Percentiles rank a stretch among this genome's conserved stretches.
Conservation (phyloP, 2,329 filamentous ascomycete species). For the Tolypocladium paradoxum region DNA sequence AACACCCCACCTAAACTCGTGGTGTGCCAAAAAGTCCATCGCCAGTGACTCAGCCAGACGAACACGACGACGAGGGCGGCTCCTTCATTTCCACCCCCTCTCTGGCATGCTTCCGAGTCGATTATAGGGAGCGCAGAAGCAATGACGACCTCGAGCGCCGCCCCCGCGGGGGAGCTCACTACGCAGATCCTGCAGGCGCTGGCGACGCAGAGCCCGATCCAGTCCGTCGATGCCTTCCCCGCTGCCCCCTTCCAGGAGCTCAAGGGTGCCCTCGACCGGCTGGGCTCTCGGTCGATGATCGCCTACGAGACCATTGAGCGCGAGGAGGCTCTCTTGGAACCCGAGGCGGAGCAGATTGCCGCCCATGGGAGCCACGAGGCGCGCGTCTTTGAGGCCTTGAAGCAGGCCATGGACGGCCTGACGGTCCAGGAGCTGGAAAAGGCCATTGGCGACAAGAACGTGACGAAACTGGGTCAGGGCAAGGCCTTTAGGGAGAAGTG, state of each 20-base stretch:
- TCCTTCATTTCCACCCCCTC: neutral
- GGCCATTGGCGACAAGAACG: constrained; percentile 61
- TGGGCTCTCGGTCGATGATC: constrained; percentile 78
- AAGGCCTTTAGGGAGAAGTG: constrained; percentile 82
- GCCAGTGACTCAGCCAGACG: constrained; percentile 1
- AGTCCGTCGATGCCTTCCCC: constrained; percentile 62
- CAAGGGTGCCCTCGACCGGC: constrained; percentile 80
- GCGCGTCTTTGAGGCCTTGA: constrained; percentile 67
- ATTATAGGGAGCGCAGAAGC: constrained; percentile 4
- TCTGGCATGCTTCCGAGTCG: neutral
- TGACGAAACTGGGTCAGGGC: constrained; percentile 77
- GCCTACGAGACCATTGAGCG: constrained; percentile 72
- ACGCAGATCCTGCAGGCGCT: constrained; percentile 56
- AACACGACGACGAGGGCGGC: neutral
- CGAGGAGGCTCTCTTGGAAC: constrained; percentile 66
- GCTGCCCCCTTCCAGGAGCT: constrained; percentile 53
- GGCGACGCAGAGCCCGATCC: constrained; percentile 50
- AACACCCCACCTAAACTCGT: neutral
- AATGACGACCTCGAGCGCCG: constrained; percentile 32
- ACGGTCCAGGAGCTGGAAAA: constrained; percentile 64
- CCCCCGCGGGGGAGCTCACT: constrained; percentile 44
- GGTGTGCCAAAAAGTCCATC: neutral
- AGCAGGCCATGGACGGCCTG: constrained; percentile 65
- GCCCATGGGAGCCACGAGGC: constrained; percentile 72
- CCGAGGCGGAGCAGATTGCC: constrained; percentile 62